Percentiles rank a stretch among this genome's conserved stretches.
phyloP scores from a whole-genome alignment of 2,329 filamentous ascomycete genomes.

The Ceratocystis papillata region DNA sequence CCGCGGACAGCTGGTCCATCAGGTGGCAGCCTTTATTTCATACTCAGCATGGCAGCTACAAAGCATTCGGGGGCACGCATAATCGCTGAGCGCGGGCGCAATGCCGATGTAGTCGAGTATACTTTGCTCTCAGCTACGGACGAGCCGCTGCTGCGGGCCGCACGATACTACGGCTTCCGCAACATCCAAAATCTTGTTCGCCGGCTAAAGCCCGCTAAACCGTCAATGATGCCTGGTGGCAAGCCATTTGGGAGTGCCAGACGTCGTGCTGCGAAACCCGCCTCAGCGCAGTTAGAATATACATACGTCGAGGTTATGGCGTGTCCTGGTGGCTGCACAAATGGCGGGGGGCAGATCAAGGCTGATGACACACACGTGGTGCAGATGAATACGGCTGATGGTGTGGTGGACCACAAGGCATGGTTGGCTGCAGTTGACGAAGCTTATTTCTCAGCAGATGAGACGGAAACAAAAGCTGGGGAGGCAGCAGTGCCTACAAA shows the following conservation, averaged over 20 bases:
- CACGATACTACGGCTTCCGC: constrained; percentile 91
- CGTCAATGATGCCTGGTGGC: constrained; percentile 70
- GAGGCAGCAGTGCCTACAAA: neutral
- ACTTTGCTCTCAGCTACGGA: constrained; percentile 45
- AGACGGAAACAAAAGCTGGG: constrained; percentile 29
- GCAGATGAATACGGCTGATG: constrained; percentile 37
- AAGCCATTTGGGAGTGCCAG: constrained; percentile 48
- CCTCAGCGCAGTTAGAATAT: constrained; percentile 51
- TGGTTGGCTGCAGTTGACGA: constrained; percentile 78
- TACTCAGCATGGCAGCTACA: constrained; percentile 63
- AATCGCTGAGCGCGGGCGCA: constrained; percentile 63
- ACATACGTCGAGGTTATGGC: constrained; percentile 99
- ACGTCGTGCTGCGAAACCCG: constrained; percentile 29
- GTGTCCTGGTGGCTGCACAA: constrained; percentile 96
- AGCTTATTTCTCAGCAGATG: constrained; percentile 73
- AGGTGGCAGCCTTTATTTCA: constrained; percentile 78
- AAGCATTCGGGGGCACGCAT: constrained; percentile 62
- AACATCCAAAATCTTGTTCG: constrained; percentile 97
- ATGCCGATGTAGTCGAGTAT: constrained; percentile 85
- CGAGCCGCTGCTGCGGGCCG: constrained; percentile 60
- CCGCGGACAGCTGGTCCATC: constrained; percentile 69
- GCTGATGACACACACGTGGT: constrained; percentile 61
- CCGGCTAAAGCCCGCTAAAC: constrained; percentile 69
- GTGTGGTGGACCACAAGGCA: constrained; percentile 69
- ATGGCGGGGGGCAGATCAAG: constrained; percentile 92